Evolutionary conservation across 2,329 filamentous ascomycete genomes (phyloP).

Genomic region (Botrytis pseudocinerea): DNA sequence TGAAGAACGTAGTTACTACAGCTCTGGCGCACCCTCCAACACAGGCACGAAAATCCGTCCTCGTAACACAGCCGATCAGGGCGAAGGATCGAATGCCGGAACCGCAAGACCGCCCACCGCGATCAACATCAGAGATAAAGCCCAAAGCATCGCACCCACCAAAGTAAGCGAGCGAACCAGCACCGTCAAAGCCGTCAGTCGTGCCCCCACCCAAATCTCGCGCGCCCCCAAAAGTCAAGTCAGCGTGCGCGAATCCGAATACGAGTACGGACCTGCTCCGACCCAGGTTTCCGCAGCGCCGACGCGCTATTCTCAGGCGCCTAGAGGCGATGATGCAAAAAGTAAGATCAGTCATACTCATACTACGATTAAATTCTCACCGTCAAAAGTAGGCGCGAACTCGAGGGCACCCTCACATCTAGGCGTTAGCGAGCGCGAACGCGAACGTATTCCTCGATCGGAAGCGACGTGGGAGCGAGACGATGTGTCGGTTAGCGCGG

Average conservation of each 20-base stretch:
- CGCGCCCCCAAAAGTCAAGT: conserved; percentile 1
- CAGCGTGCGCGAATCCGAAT: conserved; percentile 10
- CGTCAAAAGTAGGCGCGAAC: background rate
- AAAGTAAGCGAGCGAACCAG: conserved; percentile 6
- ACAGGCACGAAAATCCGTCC: conserved; percentile 10
- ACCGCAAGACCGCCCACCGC: conserved; percentile 19
- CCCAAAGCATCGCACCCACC: conserved; percentile 6
- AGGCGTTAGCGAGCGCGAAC: background rate
- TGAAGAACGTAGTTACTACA: conserved; percentile 18
- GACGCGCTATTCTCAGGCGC: too few species aligned
- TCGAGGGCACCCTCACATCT: too few species aligned
- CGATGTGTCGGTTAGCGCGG: background rate
- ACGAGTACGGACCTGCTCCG: conserved; percentile 8
- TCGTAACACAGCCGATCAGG: background rate
- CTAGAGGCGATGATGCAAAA: background rate
- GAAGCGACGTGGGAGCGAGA: conserved; percentile 22
- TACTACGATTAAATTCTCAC: conserved; percentile 19
- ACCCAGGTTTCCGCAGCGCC: background rate
- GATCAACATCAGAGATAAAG: conserved; percentile 1
- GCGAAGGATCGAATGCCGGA: conserved; percentile 15
- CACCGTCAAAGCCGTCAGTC: conserved; percentile 14
- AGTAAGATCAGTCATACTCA: conserved; percentile 8
- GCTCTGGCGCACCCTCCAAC: background rate
- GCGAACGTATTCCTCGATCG: conserved; percentile 9
- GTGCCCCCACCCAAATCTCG: background rate